These are phyloP conservation scores for Rhizopus stolonifer DNA, from an alignment of 371 early-diverging fungal genomes.

Conservation along the genomic window DNA sequence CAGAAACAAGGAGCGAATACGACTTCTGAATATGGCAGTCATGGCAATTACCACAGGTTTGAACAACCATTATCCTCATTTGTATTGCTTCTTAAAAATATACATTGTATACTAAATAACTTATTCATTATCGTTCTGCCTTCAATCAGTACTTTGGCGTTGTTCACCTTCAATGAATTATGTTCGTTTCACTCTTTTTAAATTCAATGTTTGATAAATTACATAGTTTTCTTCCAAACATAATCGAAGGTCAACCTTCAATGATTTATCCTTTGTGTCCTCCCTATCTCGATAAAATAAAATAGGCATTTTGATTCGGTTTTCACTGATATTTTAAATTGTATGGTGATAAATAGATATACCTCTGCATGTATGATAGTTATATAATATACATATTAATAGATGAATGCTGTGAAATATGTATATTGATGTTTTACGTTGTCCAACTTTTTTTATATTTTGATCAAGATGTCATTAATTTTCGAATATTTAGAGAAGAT, in stretches of 20 bases:
- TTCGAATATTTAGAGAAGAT: too few species aligned
- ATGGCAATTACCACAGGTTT: conserved; percentile 5
- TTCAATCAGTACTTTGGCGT: not conserved
- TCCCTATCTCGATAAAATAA: not conserved
- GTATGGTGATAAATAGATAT: too few species aligned
- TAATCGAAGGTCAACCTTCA: not conserved
- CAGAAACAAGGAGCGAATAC: too few species aligned
- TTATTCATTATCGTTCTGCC: not conserved
- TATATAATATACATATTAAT: too few species aligned
- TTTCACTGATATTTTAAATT: too few species aligned
- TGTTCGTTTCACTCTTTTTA: not conserved
- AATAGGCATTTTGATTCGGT: too few species aligned
- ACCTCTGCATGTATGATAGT: too few species aligned
- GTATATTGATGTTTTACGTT: too few species aligned
- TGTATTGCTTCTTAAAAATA: not conserved
- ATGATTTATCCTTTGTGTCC: not conserved
- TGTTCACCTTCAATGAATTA: not conserved
- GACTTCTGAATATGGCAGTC: too few species aligned
- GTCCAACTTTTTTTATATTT: too few species aligned
- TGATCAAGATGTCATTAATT: too few species aligned
- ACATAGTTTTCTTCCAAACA: not conserved
- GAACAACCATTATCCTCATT: not conserved
- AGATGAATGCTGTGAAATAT: too few species aligned
- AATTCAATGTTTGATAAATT: not conserved
- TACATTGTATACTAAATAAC: not conserved